Evolutionary conservation across 306 rosid genomes (phyloP).

Genomic region (Psophocarpus tetragonolobus): DNA sequence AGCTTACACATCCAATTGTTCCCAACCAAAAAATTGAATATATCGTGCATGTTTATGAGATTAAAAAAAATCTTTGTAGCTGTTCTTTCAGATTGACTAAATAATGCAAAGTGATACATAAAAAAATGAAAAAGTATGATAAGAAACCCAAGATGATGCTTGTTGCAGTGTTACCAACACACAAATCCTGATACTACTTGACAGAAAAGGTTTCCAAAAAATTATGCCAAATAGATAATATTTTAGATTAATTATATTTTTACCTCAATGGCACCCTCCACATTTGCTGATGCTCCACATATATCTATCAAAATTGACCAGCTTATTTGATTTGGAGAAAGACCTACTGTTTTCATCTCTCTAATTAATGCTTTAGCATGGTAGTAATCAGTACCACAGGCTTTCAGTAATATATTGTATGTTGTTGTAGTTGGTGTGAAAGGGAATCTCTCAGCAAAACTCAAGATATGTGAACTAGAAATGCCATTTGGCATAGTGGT

Average conservation of each 20-base stretch:
- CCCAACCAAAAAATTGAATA: background rate
- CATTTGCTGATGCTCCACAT: constrained; percentile 65
- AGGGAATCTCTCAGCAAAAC: constrained; percentile 58
- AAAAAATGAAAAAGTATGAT: constrained; percentile 11
- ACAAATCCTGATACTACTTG: constrained; percentile 35
- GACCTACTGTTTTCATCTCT: constrained; percentile 76
- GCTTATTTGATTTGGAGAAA: constrained; percentile 80
- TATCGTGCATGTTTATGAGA: background rate
- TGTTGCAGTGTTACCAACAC: constrained; percentile 8
- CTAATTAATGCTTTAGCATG: constrained; percentile 78
- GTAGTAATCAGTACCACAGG: constrained; percentile 89
- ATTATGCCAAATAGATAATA: constrained; percentile 9
- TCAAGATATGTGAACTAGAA: constrained; percentile 50
- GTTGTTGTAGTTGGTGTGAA: constrained; percentile 79
- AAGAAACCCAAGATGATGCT: background rate
- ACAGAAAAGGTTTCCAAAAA: constrained; percentile 14
- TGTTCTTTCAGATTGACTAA: background rate
- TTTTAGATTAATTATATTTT: constrained; percentile 15
- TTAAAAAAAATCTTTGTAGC: constrained; percentile 8
- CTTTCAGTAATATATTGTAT: constrained; percentile 89
- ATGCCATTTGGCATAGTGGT: constrained; percentile 38
- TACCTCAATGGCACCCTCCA: constrained; percentile 84
- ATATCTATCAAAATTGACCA: constrained; percentile 89
- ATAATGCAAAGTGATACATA: constrained; percentile 7
- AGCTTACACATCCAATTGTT: constrained; percentile 11